These are phyloP conservation scores for Kernera saxatilis DNA, from an alignment of 345 rosid species.

Conservation along the genomic window DNA sequence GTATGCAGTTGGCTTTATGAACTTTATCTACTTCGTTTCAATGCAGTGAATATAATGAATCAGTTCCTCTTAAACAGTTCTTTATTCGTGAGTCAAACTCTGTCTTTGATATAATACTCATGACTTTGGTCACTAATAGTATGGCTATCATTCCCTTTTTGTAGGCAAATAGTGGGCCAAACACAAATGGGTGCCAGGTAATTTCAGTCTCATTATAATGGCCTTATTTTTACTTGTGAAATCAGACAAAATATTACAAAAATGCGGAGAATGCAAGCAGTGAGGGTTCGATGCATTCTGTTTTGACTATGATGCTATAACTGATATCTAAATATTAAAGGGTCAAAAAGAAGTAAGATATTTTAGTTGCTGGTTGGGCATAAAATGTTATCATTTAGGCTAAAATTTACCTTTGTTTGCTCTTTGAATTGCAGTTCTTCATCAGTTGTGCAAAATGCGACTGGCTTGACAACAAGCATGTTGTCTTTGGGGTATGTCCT, in stretches of 20 bases:
- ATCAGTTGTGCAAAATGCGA: slow-evolving; percentile 93
- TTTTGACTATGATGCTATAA: background rate
- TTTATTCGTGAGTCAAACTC: background rate
- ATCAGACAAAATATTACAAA: background rate
- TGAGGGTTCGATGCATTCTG: background rate
- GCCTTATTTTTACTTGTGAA: background rate
- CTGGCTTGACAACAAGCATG: slow-evolving; percentile 98
- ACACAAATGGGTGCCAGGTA: slow-evolving; percentile 92
- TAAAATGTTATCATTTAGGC: background rate
- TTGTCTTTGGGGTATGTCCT: slow-evolving; percentile 89
- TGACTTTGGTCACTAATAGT: slow-evolving; percentile 3
- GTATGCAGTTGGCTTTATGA: slow-evolving; percentile 32
- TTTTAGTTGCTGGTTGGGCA: background rate
- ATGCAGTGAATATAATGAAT: background rate
- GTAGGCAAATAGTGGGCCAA: slow-evolving; percentile 91
- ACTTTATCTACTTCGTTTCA: background rate
- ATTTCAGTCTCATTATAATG: background rate
- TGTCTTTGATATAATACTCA: background rate
- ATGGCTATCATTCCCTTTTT: background rate
- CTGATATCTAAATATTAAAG: background rate
- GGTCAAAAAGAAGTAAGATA: background rate
- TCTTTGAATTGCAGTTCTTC: slow-evolving; percentile 69
- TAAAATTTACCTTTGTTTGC: background rate
- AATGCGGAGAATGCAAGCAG: background rate
- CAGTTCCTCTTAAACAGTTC: background rate